Percentiles rank a stretch among this genome's conserved stretches.
Evolutionary conservation across 2,329 filamentous ascomycete species (phyloP).

Genomic region (Exophiala bonariae): DNA sequence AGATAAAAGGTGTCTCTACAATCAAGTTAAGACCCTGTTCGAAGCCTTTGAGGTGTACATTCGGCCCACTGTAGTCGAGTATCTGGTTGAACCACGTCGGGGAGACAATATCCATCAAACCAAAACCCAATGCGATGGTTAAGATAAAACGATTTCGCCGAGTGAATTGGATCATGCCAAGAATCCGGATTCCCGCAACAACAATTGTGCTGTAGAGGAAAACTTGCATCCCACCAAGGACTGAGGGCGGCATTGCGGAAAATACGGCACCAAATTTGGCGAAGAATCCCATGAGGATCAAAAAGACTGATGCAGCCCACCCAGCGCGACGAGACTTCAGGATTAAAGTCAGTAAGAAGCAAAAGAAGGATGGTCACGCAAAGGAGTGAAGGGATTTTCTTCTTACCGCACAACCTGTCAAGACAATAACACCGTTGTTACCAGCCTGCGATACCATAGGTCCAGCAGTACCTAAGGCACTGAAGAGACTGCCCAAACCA

Average conservation of each 20-base stretch:
- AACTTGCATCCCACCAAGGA: constrained; percentile 72
- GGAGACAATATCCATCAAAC: constrained; percentile 69
- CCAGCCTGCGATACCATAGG: constrained; percentile 80
- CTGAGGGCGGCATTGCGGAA: constrained; percentile 69
- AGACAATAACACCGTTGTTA: constrained; percentile 81
- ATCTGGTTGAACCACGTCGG: constrained; percentile 68
- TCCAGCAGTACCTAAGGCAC: constrained; percentile 75
- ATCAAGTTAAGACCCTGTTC: constrained; percentile 32
- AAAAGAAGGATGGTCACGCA: neutral
- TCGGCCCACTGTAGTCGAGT: constrained; percentile 70
- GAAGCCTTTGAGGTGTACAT: constrained; percentile 69
- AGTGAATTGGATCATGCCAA: constrained; percentile 71
- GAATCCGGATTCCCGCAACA: constrained; percentile 75
- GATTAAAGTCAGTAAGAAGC: constrained; percentile 12
- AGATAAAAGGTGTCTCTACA: constrained; percentile 34
- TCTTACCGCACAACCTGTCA: constrained; percentile 69
- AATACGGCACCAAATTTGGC: constrained; percentile 80
- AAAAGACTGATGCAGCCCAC: constrained; percentile 74
- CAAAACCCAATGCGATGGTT: constrained; percentile 70
- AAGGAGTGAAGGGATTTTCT: neutral
- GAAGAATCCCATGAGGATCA: constrained; percentile 78
- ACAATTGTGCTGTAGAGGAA: constrained; percentile 78
- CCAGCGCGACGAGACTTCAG: constrained; percentile 71
- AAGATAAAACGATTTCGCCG: constrained; percentile 80
- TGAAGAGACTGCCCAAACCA: constrained; percentile 72